Evolutionary conservation across 495 filamentous ascomycete genomes (phyloP).

Genomic region (Podospora anserina): DNA sequence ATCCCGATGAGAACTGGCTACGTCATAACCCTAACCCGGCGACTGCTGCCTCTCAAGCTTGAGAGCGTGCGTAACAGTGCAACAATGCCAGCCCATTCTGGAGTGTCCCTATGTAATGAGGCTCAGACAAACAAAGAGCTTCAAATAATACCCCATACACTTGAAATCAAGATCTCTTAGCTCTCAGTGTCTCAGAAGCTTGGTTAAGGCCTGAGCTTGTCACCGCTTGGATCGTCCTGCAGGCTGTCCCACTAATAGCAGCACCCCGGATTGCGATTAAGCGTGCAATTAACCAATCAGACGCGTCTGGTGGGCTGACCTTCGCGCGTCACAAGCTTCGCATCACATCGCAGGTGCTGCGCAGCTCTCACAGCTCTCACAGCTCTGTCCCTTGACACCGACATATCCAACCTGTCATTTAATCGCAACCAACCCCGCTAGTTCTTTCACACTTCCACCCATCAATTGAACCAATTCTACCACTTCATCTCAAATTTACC

Average conservation of each 20-base stretch:
- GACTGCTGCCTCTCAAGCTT: background rate
- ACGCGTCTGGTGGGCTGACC: constrained; percentile 27
- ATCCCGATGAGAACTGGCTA: background rate
- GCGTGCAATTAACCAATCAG: constrained; percentile 27
- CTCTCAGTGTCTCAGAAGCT: background rate
- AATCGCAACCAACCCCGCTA: background rate
- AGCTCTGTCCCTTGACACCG: background rate
- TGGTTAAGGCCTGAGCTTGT: background rate
- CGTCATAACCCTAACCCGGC: constrained; percentile 27
- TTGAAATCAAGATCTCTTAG: background rate
- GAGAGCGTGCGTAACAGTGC: background rate
- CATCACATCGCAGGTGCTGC: background rate
- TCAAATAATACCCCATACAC: background rate
- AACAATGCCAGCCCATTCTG: background rate
- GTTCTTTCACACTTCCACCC: background rate
- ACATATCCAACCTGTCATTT: background rate
- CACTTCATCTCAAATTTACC: background rate
- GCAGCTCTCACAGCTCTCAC: constrained; percentile 1
- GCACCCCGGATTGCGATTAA: background rate
- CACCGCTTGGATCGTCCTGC: background rate
- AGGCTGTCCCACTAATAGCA: background rate
- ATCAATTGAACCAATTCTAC: background rate
- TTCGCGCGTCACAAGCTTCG: constrained; percentile 31
- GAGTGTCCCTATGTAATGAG: background rate
- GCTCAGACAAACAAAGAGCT: background rate